phyloP scores from a whole-genome alignment of 2,329 filamentous ascomycete species.

The Tolypocladium endophyticum region DNA sequence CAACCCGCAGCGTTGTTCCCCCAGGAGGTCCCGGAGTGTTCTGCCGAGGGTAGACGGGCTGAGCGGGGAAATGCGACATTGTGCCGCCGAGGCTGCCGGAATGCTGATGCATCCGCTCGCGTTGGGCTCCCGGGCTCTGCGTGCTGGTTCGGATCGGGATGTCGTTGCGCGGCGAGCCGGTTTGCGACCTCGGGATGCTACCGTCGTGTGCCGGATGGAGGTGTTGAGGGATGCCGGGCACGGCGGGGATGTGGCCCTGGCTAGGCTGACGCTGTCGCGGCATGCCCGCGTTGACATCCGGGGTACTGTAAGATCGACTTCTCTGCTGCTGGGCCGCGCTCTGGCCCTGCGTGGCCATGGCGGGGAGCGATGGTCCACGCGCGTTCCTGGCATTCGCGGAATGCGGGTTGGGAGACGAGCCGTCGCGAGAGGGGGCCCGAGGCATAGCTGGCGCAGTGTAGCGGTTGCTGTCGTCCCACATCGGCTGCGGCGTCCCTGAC shows the following conservation, averaged over 20 bases:
- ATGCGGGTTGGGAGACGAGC: conserved; percentile 55
- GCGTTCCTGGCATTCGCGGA: conserved; percentile 52
- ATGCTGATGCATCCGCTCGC: conserved; percentile 44
- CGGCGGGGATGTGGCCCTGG: conserved; percentile 51
- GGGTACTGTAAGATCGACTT: conserved; percentile 86
- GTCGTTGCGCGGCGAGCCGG: conserved; percentile 63
- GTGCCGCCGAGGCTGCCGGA: conserved; percentile 38
- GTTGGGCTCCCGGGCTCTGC: conserved; percentile 59
- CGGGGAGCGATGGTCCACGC: conserved; percentile 71
- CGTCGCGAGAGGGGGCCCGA: conserved; percentile 69
- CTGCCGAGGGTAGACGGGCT: conserved; percentile 42
- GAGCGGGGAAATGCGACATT: conserved; percentile 45
- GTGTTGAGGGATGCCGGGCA: conserved; percentile 68
- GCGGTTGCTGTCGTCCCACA: conserved; percentile 66
- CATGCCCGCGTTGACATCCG: conserved; percentile 71
- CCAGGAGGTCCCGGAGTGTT: conserved; percentile 26
- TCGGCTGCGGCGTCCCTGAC: conserved; percentile 51
- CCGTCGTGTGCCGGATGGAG: conserved; percentile 50
- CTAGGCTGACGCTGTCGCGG: conserved; percentile 45
- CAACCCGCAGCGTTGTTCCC: conserved; percentile 26
- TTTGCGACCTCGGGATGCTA: conserved; percentile 67
- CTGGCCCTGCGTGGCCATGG: conserved; percentile 49
- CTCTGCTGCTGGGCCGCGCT: conserved; percentile 55
- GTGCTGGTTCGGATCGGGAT: conserved; percentile 58
- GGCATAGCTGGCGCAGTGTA: conserved; percentile 85